Evolutionary conservation across 129 eudicot species (phyloP), one percentile per base, ranked within the genome.

Genomic region (Kitagawia praeruptora): DNA sequence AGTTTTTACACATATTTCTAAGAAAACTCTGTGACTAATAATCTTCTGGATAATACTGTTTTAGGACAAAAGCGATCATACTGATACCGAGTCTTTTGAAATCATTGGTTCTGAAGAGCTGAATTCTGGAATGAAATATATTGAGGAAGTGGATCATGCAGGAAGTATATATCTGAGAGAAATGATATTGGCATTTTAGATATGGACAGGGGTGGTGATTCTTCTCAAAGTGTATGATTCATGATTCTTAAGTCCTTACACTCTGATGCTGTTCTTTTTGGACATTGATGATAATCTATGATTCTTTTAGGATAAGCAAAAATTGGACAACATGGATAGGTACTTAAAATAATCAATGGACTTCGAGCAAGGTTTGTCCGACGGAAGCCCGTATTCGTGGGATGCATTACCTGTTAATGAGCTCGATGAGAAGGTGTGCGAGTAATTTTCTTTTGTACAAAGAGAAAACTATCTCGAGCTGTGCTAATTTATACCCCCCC

Each of bases 31-130:
- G 67, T 42, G 53, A 80, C 75, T 6, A 73, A 73, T 80, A 70
- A 27, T 72, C 67, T 66, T 70, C 54, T 38, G 18, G 61, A 40
- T 44, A 83, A 84, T 83, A 78, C 51, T 81, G 15, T 66, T 25
- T 74, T 67, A 80, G 79, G 74, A 25, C 21, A 31, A 27, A 49
- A 16, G 72, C 18, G 89, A 76, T 76, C 78, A 72, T n/a, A 80
- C 84, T 15, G 80, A 78, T 74, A 79, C 67, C 12, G 79, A 82
- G 25, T 87, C 90, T 1, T 87, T 80, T 21, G 90, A 84, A 7
- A 39, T 84, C 15, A 79, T 84, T 37, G 82, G 81, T 45, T 85
- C 80, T 40, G 86, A 87, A 69, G 81, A 83, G 51, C 79, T 82
- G 84, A 77, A 51, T 75, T 48, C 51, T 25, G 15, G 19, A 23